These are phyloP conservation scores for Globisporangium abappressorium DNA, from an alignment of 352 stramenopile species.

Conservation along the genomic window DNA sequence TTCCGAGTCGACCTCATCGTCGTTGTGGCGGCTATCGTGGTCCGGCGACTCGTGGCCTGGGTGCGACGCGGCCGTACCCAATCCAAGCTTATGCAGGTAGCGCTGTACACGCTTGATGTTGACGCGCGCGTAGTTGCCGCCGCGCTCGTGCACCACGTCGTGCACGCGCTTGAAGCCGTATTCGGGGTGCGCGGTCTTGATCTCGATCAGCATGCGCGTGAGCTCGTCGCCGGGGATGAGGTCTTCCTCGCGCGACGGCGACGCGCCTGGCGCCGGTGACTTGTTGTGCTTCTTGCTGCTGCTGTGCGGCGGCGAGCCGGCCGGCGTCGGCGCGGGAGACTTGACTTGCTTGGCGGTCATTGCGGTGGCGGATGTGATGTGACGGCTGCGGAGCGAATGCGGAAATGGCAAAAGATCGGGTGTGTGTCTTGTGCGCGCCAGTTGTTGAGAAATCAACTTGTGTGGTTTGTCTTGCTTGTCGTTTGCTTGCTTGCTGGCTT, in stretches of 20 bases:
- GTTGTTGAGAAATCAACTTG: background rate
- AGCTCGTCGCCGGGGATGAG: constrained; percentile 29
- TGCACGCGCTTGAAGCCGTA: constrained; percentile 36
- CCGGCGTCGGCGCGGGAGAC: background rate
- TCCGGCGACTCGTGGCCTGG: constrained; percentile 23
- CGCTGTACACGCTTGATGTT: constrained; percentile 37
- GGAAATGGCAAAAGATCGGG: background rate
- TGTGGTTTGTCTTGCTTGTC: background rate
- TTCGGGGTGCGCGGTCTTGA: constrained; percentile 39
- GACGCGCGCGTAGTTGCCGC: constrained; percentile 30
- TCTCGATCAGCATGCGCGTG: constrained; percentile 31
- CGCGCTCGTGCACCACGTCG: constrained; percentile 27
- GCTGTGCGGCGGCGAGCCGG: constrained; percentile 6
- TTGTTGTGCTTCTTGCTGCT: constrained; percentile 10
- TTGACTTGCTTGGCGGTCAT: constrained; percentile 13
- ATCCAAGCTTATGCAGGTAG: constrained; percentile 30
- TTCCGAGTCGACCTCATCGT: constrained; percentile 48
- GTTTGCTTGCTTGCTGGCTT: background rate
- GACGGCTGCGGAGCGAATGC: background rate
- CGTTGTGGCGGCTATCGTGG: constrained; percentile 13
- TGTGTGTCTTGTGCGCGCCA: background rate
- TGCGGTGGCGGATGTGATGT: background rate
- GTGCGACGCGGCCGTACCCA: constrained; percentile 10
- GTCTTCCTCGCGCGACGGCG: constrained; percentile 13
- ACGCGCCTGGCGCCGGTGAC: constrained; percentile 8